Conservation (phyloP, 2,329 filamentous ascomycete genomes). For the Colletotrichum tropicale region DNA sequence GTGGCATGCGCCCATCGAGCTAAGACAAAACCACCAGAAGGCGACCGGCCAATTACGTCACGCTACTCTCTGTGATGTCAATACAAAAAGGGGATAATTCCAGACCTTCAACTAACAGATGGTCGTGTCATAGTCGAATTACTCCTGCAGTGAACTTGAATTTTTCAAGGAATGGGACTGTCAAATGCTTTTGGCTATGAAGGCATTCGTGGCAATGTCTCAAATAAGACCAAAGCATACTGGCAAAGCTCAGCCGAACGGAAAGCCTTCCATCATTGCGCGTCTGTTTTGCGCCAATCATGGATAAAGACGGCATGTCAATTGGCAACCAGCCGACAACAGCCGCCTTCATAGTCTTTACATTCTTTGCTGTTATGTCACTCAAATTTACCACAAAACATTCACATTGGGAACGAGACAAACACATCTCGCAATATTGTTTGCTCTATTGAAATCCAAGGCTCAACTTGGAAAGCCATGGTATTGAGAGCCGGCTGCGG, state of each 20-base stretch:
- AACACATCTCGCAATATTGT: not conserved
- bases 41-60: not conserved
- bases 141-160: not conserved
- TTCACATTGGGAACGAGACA: not conserved
- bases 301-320: not conserved
- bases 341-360: not conserved
- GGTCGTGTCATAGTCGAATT: not conserved
- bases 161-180: not conserved
- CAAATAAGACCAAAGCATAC: not conserved
- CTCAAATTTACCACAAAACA: not conserved
- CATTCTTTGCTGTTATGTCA: not conserved
- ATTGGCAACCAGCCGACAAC: not conserved
- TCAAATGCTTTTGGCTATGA: not conserved
- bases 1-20: conserved; percentile 7
- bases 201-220: not conserved
- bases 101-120: not conserved
- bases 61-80: not conserved
- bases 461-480: not conserved
- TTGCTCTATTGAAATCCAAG: not conserved
- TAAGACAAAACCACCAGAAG: not conserved
- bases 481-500: not conserved
- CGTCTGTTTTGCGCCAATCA: not conserved
- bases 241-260: not conserved
- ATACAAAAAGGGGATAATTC: not conserved
- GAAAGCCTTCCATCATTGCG: not conserved